Base-by-base conservation (phyloP, 345 rosid species). In the Moricandia arvensis region DNA sequence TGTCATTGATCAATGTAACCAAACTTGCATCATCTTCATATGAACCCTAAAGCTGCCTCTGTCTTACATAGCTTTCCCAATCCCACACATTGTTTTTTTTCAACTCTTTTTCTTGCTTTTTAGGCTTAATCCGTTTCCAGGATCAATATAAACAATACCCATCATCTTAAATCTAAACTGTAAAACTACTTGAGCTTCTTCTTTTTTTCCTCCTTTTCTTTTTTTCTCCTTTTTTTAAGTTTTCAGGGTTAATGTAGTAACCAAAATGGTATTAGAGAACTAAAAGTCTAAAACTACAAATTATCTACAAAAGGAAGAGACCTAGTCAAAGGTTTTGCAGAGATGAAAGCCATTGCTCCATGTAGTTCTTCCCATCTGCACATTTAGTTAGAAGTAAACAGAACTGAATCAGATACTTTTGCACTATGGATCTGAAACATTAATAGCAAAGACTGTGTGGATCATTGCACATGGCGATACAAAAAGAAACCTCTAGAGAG, bases 261-360 rank as follows among this genome's bases (percentile, higher is more conserved):
- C 75, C 27, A 66, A 72, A 57, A 69, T 69, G 59, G 37, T 51
- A 66, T 35, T 59, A 71, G 57, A 59, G 31, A 65, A 26, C 78
- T 73, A 77, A 72, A 35, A 53, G 69, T 72, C 78, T 73, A 77
- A 72, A 35, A 53, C 74, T 72, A 79, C 24, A 5, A 61, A 72
- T 72, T 65, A 77, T 54, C 63, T 45, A 75, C 66, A 59, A 13
- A n/a, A 3, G 71, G n/a, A 43, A 65, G 78, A 30, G n/a, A 77
- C 53, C 45, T 57, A 27, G 21, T 85, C 80, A 82, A 77, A 81
- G 79, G 71, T 81, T 85, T 79, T 82, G 83, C 53, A 85, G 66
- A 75, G 94, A 86, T 17, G 83, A 82, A 79, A 86, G 87, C 89
- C 86, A 89, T 82, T 85, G 83, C 75, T 86, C 87, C 88, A 82